Evolutionary conservation across 495 filamentous ascomycete species (phyloP).

Genomic region (Trichoderma gamsii): DNA sequence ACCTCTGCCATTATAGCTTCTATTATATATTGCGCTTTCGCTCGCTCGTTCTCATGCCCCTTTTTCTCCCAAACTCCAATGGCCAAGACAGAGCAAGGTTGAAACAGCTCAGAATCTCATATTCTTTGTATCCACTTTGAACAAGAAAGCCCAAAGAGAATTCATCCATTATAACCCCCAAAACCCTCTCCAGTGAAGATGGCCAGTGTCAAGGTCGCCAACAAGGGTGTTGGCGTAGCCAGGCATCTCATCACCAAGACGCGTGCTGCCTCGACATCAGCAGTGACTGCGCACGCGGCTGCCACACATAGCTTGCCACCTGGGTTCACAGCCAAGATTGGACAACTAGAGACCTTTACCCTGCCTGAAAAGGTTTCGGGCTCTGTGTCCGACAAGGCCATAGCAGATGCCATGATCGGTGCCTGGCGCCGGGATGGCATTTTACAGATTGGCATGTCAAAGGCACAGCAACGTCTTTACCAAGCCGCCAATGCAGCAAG

Average conservation of each 20-base stretch:
- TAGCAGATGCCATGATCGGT: conserved; percentile 33
- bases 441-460: conserved; percentile 35
- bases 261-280: background rate
- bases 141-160: background rate
- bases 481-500: conserved; percentile 28
- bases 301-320: conserved; percentile 30
- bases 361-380: conserved; percentile 30
- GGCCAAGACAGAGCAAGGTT: too few relatives aligned
- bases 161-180: background rate
- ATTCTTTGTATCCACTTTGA: background rate
- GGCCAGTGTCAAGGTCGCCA: background rate
- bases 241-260: background rate
- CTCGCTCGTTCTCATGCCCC: background rate
- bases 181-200: background rate
- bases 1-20: background rate
- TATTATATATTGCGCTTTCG: background rate
- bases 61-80: too few relatives aligned
- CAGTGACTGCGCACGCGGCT: background rate
- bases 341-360: conserved; percentile 30
- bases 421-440: conserved; percentile 40
- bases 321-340: conserved; percentile 28
- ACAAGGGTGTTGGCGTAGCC: background rate
- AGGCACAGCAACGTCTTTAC: conserved; percentile 23
- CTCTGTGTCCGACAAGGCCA: conserved; percentile 21
- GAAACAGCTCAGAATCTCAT: too few relatives aligned